Evolutionary conservation across 371 early-diverging fungal species (phyloP), one percentile per base, ranked within the genome.

Genomic region (Chytridium lagenaria): DNA sequence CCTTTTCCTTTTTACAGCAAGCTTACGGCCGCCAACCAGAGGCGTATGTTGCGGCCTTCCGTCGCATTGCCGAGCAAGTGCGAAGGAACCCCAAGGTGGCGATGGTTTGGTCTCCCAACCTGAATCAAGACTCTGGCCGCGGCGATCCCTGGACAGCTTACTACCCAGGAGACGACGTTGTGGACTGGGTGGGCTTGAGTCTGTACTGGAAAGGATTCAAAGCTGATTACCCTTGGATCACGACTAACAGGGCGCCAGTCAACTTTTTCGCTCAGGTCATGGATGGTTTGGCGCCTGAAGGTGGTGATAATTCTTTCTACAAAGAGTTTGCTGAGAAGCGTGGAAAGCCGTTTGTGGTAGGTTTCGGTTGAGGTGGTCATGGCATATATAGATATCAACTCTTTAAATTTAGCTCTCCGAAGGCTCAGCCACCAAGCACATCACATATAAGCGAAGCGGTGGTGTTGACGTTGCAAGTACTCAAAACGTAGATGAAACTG

Each of bases 121-220:
- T 68, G 57, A 44, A 72, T 55, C n/a, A 2, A 28, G 23, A 59
- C 19, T n/a, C n/a, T n/a, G n/a, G n/a, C n/a, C n/a, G n/a, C n/a
- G 80, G 72, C 52, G 78, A 79, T 59, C 76, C 78, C 7, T 84
- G 79, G 70, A 33, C 52, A 36, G 80, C 79, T 0, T 61, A 61
- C 23, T 61, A 61, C 61, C 61, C 61, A 81, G n/a, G n/a, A n/a
- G 76, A 76, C 44, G 81, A 78, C 0, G 72, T 73, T 50, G 86
- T 86, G n/a, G 86, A 84, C 75, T 86, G 86, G 86, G 79, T 86
- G 30, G 83, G 84, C 36, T 34, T 83, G 7, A 51, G 52, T 5
- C 28, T 80, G 2, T 83, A 80, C 70, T 83, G 75, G 77, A 70
- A 75, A 26, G 55, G 74, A 15, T 26, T 2, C 1, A 44, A 16